Conservation (phyloP, 257 asterid species). For the Nicotiana knightiana region DNA sequence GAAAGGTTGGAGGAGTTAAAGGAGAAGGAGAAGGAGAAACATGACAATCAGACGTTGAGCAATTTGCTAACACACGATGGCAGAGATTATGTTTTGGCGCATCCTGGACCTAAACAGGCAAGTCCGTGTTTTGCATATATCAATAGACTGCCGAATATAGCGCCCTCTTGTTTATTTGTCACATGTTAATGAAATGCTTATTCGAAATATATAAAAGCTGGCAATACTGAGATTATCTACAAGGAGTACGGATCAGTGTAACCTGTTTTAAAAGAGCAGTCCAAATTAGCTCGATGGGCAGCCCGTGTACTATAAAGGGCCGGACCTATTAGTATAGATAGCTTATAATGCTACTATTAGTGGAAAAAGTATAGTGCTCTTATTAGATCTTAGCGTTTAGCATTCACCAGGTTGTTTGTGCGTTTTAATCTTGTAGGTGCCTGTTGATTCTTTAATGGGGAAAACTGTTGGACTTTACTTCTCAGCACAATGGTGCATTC, state of each 20-base stretch:
- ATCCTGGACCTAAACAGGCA: conserved; percentile 29
- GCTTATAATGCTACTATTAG: too few species aligned
- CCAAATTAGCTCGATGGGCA: not conserved
- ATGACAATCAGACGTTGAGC: conserved; percentile 42
- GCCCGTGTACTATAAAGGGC: too few species aligned
- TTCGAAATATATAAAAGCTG: not conserved
- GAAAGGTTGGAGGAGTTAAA: conserved; percentile 43
- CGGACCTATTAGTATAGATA: too few species aligned
- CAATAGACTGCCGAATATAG: not conserved
- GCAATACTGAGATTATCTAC: too few species aligned
- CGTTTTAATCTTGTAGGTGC: conserved; percentile 28
- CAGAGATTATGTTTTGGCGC: conserved; percentile 43
- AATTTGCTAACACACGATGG: conserved; percentile 28
- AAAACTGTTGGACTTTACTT: conserved; percentile 62
- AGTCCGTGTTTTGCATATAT: not conserved
- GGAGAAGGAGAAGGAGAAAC: conserved; percentile 40
- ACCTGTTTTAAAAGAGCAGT: not conserved
- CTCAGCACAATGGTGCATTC: conserved; percentile 66
- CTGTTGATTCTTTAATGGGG: conserved; percentile 38
- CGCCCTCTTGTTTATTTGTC: not conserved
- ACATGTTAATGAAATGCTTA: not conserved
- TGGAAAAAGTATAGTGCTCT: not conserved
- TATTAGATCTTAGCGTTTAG: not conserved
- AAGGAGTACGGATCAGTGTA: too few species aligned
- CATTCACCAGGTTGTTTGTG: not conserved